Evolutionary conservation across 768 basidiomycete species (phyloP), one percentile per base, ranked within the genome.

Genomic region (Chalciporus pseudorubinellus): DNA sequence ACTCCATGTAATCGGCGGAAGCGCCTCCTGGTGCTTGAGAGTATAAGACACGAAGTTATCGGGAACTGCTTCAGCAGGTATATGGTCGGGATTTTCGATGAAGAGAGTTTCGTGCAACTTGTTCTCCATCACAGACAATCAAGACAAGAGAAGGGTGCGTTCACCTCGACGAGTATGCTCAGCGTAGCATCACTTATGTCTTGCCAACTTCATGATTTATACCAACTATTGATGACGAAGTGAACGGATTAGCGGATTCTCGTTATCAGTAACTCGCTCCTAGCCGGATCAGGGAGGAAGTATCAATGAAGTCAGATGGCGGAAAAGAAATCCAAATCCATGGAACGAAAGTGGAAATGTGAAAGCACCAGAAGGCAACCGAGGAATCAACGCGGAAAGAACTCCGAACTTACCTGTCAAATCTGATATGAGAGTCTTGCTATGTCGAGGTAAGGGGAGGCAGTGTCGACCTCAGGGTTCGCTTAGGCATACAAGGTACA

Each of bases 21-120:
- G 77, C 10, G 82, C 65, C 65, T 84, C 83, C 52, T 77, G 73
- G 38, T 77, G 82, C 58, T 76, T 78, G 62, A 88, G 74, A 16
- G 82, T 86, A 69, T 83, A 75, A 41, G 80, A 71, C 65, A 88
- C 86, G 65, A 87, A 88, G 74, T 88, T 87, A 71, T 87, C 85
- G 33, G 85, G 83, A 55, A 86, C 80, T 62, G 50, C 43, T 12
- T 44, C 44, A 7, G 50, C 21, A n/a, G 50, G 50, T 21, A 51
- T 51, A 9, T 38, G 44, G 36, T 51, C 50, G 13, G 50, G 50
- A 28, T 51, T 38, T 21, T 51, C 34, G 31, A 51, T 29, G 34
- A 39, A 45, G 20, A 40, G 22, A 24, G 24, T 16, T 26, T 24
- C 34, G 11, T 41, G 26, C 21, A 21, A 38, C 19, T 50, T 42